Base-by-base conservation (phyloP, 2,329 filamentous ascomycete species). In the Alternaria hordeiaustralica region DNA sequence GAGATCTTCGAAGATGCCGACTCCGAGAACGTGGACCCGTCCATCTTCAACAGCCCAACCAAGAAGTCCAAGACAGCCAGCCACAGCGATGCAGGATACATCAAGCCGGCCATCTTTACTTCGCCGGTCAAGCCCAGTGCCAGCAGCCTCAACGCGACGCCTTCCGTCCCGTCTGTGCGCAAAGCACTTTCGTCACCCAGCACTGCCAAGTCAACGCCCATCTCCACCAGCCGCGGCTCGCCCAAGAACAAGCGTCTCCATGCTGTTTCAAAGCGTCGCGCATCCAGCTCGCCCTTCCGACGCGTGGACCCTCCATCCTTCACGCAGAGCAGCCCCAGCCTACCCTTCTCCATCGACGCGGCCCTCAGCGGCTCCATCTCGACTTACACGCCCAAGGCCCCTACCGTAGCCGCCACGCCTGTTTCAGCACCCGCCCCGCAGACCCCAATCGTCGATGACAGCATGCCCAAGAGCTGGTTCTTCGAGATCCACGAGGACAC, bases 401-500 rank as follows among this genome's bases (percentile, higher is more conserved):
- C 76, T 23, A 65, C 68, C n/a, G 70, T 77, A 13, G 68, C 76
- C 3, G 67, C 77, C 57, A 75, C 75, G n/a, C 68, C 78, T 62
- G 62, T 45, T 26, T 76, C 69, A 61, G 68, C 75, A 45, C 87
- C 36, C 26, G 60, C 33, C 21, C 67, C 62, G 33, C 59, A 70
- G 53, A 66, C 63, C 30, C 70, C 71, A 4, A 49, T 71, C 7
- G 60, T 77, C 36, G 87, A 91, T 75, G 85, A 88, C 33, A 86
- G 86, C 61, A 82, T 84, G 81, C 82, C 85, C 21, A 86, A 85
- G 62, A 77, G 79, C 63, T 97, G 94, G 94, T 91, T 91, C 83
- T 98, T 99, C 77, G 92, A 95, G 63, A 98, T 99, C 74, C 90
- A 97, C 77, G 93, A 97, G 77, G 95, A 99, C 79, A 93, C 92